These are phyloP conservation scores for Tilletia caries DNA, from an alignment of 1,284 basidiomycete genomes.

Conservation along the genomic window DNA sequence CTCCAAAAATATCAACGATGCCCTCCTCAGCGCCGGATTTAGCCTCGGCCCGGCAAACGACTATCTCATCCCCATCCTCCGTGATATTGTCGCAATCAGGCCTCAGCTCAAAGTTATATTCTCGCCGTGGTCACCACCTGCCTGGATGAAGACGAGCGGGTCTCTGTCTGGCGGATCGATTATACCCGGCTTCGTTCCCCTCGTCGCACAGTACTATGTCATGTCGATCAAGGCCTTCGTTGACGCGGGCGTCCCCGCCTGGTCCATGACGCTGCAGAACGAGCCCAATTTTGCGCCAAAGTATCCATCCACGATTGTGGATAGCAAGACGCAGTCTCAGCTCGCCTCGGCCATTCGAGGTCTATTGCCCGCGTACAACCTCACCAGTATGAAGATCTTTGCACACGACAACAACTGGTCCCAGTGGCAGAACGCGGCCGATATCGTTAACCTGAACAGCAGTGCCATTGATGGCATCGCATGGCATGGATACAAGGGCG, in stretches of 20 bases:
- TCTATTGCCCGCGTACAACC: too few species aligned
- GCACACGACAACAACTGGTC: slow-evolving; percentile 33
- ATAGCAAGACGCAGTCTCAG: not conserved
- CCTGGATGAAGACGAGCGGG: slow-evolving; percentile 39
- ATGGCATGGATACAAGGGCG: slow-evolving; percentile 42
- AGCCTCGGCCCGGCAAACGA: slow-evolving; percentile 23
- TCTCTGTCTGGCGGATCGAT: slow-evolving; percentile 31
- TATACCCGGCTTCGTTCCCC: slow-evolving; percentile 21
- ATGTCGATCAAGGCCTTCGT: slow-evolving; percentile 21
- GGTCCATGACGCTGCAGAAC: slow-evolving; percentile 40
- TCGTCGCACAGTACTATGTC: slow-evolving; percentile 37
- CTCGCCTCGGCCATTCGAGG: too few species aligned
- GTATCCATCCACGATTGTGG: slow-evolving; percentile 26
- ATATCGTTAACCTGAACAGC: slow-evolving; percentile 28
- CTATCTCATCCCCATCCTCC: slow-evolving; percentile 32
- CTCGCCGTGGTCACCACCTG: slow-evolving; percentile 36
- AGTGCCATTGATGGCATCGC: slow-evolving; percentile 33
- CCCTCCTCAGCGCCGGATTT: too few species aligned
- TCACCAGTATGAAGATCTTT: too few species aligned
- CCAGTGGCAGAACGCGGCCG: slow-evolving; percentile 25
- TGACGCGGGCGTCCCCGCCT: slow-evolving; percentile 24
- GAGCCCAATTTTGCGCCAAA: slow-evolving; percentile 29
- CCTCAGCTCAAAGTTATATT: slow-evolving; percentile 32
- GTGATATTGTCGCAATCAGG: slow-evolving; percentile 30
- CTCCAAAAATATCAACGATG: too few species aligned